A percentile compares a stretch with the other conserved stretches of the same genome.
Evolutionary conservation across 352 stramenopile species (phyloP).

Genomic region (Globisporangium viniferum): DNA sequence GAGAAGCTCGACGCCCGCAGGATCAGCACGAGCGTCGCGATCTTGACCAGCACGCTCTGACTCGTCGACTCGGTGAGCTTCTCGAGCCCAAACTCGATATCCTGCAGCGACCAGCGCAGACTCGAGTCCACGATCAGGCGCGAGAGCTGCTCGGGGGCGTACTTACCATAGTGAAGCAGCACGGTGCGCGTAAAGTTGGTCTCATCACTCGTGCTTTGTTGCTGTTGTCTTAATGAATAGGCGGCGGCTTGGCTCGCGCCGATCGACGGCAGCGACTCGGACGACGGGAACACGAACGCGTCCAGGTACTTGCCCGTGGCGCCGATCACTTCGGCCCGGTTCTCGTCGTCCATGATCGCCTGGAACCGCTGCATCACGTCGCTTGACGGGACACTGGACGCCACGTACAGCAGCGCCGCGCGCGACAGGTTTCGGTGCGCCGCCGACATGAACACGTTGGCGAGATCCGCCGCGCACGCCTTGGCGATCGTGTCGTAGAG

Average conservation of each 20-base stretch:
- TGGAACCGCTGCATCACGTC: conserved; percentile 60
- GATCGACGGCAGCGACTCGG: conserved; percentile 18
- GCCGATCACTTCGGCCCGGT: conserved; percentile 48
- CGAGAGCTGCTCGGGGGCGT: conserved; percentile 72
- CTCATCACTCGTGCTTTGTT: background rate
- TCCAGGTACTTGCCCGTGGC: conserved; percentile 72
- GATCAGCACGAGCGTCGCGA: conserved; percentile 64
- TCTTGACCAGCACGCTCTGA: conserved; percentile 49
- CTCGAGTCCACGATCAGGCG: conserved; percentile 69
- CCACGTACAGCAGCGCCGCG: conserved; percentile 68
- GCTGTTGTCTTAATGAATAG: conserved; percentile 2
- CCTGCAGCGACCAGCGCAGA: conserved; percentile 64
- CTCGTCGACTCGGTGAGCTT: conserved; percentile 46
- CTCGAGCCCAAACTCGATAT: conserved; percentile 64
- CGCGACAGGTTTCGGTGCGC: conserved; percentile 55
- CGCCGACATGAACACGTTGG: conserved; percentile 51
- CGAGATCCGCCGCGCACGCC: conserved; percentile 62
- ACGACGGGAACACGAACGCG: conserved; percentile 67
- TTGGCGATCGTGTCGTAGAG: conserved; percentile 73
- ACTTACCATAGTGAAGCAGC: conserved; percentile 66
- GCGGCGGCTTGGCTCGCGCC: conserved; percentile 17
- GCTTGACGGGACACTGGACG: conserved; percentile 55
- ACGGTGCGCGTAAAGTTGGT: conserved; percentile 58
- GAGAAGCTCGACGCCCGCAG: conserved; percentile 37
- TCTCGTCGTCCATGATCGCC: conserved; percentile 35